A percentile compares a stretch with the other conserved stretches of the same genome.
These are phyloP conservation scores for Pyronema domesticum DNA, from an alignment of 495 filamentous ascomycete genomes.

Conservation along the genomic window DNA sequence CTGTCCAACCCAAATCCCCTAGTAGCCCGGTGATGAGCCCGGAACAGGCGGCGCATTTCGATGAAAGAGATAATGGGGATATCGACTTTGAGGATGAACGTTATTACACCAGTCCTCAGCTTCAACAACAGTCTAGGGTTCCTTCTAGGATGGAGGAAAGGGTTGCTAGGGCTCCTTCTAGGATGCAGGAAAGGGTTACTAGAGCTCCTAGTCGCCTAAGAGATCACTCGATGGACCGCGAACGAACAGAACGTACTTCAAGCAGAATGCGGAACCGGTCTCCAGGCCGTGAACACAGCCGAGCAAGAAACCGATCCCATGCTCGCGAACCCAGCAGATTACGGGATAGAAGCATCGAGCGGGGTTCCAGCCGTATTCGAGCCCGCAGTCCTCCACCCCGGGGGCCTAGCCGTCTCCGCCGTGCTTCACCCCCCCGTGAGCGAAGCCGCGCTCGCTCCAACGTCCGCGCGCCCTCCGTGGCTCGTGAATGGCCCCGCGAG, in stretches of 20 bases:
- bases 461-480: neutral
- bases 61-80: neutral
- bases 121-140: neutral
- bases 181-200: neutral
- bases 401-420: neutral
- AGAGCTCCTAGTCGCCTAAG: too few relatives aligned
- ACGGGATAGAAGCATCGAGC: too few relatives aligned
- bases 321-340: too few relatives aligned
- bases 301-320: too few relatives aligned
- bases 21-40: neutral
- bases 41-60: constrained; percentile 7
- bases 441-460: neutral
- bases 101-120: constrained; percentile 13
- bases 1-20: neutral
- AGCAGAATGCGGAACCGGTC: too few relatives aligned
- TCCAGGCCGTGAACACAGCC: too few relatives aligned
- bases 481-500: neutral
- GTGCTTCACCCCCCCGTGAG: neutral
- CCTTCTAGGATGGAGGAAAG: neutral
- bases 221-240: too few relatives aligned
- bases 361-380: too few relatives aligned
- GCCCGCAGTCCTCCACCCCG: neutral
- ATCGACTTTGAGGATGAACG: constrained; percentile 21
- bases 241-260: too few relatives aligned
- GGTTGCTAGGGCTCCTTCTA: constrained; percentile 9